A percentile compares a stretch with the other conserved stretches of the same genome.
Conservation (phyloP, 2,329 filamentous ascomycete genomes). For the Alternaria sp. region DNA sequence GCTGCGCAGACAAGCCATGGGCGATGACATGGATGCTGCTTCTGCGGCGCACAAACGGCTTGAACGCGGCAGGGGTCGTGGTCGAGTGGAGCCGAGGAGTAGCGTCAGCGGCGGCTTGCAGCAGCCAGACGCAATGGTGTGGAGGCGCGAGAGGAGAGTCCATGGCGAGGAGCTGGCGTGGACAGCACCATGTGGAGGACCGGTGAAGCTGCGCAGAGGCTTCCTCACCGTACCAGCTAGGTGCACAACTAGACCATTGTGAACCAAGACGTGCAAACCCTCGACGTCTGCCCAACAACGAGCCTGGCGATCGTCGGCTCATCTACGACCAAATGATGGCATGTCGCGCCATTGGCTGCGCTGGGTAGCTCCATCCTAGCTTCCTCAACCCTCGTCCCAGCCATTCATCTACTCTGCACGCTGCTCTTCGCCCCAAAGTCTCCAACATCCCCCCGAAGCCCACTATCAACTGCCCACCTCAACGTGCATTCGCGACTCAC, state of each 20-base stretch:
- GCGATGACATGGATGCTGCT: conserved; percentile 30
- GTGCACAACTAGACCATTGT: neutral
- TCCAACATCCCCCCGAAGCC: conserved; percentile 14
- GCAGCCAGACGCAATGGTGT: conserved; percentile 18
- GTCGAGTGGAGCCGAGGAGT: conserved; percentile 26
- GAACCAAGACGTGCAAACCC: neutral
- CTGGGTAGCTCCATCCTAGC: conserved; percentile 22
- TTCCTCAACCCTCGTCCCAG: conserved; percentile 19
- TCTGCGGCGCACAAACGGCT: conserved; percentile 20
- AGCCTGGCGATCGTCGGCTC: conserved; percentile 13
- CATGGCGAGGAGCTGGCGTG: neutral
- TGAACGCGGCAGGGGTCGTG: conserved; percentile 21
- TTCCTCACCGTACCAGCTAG: neutral
- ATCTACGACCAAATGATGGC: conserved; percentile 15
- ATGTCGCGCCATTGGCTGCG: conserved; percentile 21
- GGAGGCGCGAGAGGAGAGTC: conserved; percentile 4
- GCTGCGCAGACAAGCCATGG: conserved; percentile 32
- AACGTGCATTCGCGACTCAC: conserved; percentile 27
- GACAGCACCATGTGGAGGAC: neutral
- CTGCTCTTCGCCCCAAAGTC: conserved; percentile 11
- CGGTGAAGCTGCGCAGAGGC: conserved; percentile 3
- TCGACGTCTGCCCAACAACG: neutral
- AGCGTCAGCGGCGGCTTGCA: conserved; percentile 32
- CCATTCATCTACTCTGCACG: conserved; percentile 15
- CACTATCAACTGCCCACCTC: conserved; percentile 5